Evolutionary conservation across 441 rosid species (phyloP), one percentile per base, ranked within the genome.

Genomic region (Erodium moschatum): DNA sequence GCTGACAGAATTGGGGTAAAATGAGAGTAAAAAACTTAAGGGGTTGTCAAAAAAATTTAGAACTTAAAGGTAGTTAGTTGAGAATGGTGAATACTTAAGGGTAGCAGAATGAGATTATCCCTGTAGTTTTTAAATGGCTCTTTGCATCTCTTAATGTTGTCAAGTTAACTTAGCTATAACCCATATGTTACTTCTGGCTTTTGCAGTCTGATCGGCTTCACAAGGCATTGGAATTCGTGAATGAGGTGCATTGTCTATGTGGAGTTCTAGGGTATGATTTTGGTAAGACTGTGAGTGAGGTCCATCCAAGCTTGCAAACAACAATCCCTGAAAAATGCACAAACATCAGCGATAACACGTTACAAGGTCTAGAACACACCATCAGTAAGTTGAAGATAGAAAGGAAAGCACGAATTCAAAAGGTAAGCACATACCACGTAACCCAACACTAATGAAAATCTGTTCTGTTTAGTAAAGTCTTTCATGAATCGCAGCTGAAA

Each of bases 151-250:
- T 8, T 40, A 35, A 35, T 35, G 40, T 35, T 7, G 40, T 7
- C 5, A 35, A 7, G 40, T 35, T 35, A 35, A 35, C 40, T 2
- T 35, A 35, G 40, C 40, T 35, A 50, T 13, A 50, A 50, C 3
- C 18, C 56, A 50, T 35, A 35, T 52, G 18, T 52, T 6, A 5
- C 35, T 58, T 63, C 10, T 67, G 69, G 52, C 61, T 70, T 76
- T 69, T 84, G 89, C 92, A 95, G 99, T 85, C 96, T 69, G 95
- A 87, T 73, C 97, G 99, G 63, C 88, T 91, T 54, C 84, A 79
- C 69, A 90, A 90, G 80, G 97, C 88, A 60, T 87, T 91, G 79
- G 83, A 81, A 24, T 78, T 72, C 72, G 85, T 91, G 65, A 91
- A 95, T 46, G 97, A 91, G 81, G 97, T 86, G 61, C 99, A 95